A percentile compares a stretch with the other conserved stretches of the same genome.
phyloP scores from a whole-genome alignment of 2,329 filamentous ascomycete species.

The Talaromyces sp. region DNA sequence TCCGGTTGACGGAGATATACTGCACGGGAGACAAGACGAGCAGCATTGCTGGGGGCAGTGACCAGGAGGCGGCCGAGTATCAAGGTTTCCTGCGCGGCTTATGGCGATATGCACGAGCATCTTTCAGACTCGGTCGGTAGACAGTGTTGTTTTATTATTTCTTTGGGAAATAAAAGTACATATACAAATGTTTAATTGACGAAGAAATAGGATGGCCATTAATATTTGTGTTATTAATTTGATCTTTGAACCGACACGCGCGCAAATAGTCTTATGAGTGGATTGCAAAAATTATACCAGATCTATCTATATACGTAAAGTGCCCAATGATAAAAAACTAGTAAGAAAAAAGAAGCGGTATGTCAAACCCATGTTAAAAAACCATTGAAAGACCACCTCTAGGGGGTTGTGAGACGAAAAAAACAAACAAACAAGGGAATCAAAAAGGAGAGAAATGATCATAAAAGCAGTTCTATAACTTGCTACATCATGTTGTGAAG shows the following conservation, averaged over 20 bases:
- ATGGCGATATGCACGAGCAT: conserved; percentile 76
- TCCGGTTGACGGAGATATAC: conserved; percentile 91
- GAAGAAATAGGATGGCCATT: not conserved
- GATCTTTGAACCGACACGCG: not conserved
- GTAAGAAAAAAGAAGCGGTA: not conserved
- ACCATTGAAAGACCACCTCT: not conserved
- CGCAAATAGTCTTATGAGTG: not conserved
- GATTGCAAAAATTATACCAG: not conserved
- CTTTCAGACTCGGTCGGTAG: conserved; percentile 74
- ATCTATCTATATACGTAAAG: not conserved
- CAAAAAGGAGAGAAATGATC: not conserved
- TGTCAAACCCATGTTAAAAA: not conserved
- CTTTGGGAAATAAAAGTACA: not conserved
- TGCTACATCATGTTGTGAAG: not conserved
- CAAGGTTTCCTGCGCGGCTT: conserved; percentile 85
- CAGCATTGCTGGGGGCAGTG: conserved; percentile 30
- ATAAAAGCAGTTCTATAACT: not conserved
- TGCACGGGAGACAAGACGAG: conserved; percentile 45
- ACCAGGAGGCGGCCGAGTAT: conserved; percentile 65
- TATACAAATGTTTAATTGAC: not conserved
- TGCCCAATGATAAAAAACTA: not conserved
- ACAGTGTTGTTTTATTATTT: not conserved
- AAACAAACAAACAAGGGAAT: not conserved
- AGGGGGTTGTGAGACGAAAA: not conserved
- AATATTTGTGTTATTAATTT: not conserved